phyloP scores from a whole-genome alignment of 345 rosid species.

The Schrenkiella parvula region DNA sequence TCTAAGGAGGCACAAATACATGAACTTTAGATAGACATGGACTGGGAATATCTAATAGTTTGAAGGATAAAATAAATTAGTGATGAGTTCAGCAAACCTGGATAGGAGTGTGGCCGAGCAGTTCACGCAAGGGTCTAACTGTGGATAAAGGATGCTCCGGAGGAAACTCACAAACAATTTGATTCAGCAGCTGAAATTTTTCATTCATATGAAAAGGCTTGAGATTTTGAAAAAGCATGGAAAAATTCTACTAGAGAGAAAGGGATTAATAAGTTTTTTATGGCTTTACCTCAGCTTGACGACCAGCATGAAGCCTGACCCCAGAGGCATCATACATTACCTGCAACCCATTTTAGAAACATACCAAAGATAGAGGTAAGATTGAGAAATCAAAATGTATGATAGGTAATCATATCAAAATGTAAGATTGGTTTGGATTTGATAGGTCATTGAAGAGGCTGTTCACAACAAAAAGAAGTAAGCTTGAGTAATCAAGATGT shows the following conservation, averaged over 20 bases:
- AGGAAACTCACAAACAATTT: constrained; percentile 96
- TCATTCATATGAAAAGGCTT: neutral
- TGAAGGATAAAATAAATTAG: neutral
- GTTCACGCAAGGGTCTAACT: constrained; percentile 82
- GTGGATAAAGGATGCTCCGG: constrained; percentile 89
- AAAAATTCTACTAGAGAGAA: neutral
- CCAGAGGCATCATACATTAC: constrained; percentile 99
- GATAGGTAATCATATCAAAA: neutral
- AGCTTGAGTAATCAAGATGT: neutral
- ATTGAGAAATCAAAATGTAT: neutral
- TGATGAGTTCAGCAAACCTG: constrained; percentile 50
- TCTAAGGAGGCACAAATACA: neutral
- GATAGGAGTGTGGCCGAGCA: constrained; percentile 93
- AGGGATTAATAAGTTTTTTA: neutral
- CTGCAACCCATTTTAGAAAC: constrained; percentile 35
- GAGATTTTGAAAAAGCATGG: neutral
- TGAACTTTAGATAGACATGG: neutral
- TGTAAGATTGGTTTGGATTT: neutral
- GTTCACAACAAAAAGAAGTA: neutral
- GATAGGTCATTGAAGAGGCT: neutral
- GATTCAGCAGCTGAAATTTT: constrained; percentile 72
- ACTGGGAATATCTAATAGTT: neutral
- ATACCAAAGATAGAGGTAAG: neutral
- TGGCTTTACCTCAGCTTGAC: constrained; percentile 84
- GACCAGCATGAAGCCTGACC: constrained; percentile 94